Base-by-base conservation (phyloP, 805 yeast species). In the Metschnikowia shivogae region DNA sequence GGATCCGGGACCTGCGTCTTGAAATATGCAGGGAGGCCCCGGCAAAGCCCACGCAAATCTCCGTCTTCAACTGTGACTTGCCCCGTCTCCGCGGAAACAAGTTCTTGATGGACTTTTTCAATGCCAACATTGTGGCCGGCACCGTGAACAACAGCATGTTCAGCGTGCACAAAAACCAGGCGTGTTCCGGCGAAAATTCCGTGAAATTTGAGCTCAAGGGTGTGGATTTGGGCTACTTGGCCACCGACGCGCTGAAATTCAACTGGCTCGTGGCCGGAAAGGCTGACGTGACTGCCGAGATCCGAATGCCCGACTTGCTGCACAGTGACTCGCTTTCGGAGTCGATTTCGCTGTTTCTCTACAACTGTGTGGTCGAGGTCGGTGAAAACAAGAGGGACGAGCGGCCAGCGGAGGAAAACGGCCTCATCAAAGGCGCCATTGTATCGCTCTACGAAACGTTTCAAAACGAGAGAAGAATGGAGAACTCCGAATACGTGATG, bases 181-280 rank as follows among this genome's bases (percentile, higher is more conserved):
- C 76, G 44, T 63, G 73, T 48, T 68, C 60, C 32, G 59, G 56
- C 17, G 60, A 56, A 17, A 54, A 56, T 41, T 55, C 61, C 4
- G 65, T 68, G 13, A 58, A 73, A 12, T 70, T 69, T 55, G 71
- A 70, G 50, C 53, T 72, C 19, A 73, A 70, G 43, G 73, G 73
- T 1, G 67, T 71, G 20, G 67, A 70, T 50, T 53, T 71, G 60
- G 72, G 65, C 1, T 50, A 58, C 6, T 46, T 69, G 12, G 47
- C 69, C 5, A 48, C 58, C 13, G 60, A 62, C 38, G 63, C 67
- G 1, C 72, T 72, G 56, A 75, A 80, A 50, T 80, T 85, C 57
- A 82, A 81, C 56, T 86, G 93, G 95, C 62, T 86, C 10, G 74
- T 76, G 22, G 80, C 79, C 38, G 92, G 93, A 4, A 80, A 80